Evolutionary conservation across 805 yeast genomes (phyloP).

Genomic region (Candida methanosorbosa): DNA sequence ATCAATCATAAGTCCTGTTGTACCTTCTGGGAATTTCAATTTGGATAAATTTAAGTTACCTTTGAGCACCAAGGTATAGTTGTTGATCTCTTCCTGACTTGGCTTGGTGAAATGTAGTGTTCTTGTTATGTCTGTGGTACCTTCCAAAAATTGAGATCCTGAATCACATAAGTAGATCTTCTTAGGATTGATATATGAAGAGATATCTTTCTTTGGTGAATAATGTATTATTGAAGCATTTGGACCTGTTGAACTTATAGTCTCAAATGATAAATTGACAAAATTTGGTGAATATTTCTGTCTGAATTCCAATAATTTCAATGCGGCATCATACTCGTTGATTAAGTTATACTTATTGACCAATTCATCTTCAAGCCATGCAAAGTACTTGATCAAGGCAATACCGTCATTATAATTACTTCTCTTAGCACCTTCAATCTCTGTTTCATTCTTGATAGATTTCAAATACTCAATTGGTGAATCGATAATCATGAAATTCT

Average conservation of each 20-base stretch:
- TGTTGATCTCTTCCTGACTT: slow-evolving; percentile 32
- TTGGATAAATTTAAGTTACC: slow-evolving; percentile 44
- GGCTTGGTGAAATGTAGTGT: slow-evolving; percentile 48
- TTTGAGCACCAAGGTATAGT: slow-evolving; percentile 50
- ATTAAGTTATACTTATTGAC: slow-evolving; percentile 34
- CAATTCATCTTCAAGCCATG: slow-evolving; percentile 50
- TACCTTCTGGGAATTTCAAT: slow-evolving; percentile 44
- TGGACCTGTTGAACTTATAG: slow-evolving; percentile 68
- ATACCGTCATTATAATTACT: slow-evolving; percentile 54
- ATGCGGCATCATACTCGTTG: slow-evolving; percentile 60
- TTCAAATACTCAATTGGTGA: slow-evolving; percentile 54
- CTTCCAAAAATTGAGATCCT: slow-evolving; percentile 54
- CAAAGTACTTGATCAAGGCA: slow-evolving; percentile 42
- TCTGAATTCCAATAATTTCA: slow-evolving; percentile 48
- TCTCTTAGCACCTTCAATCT: slow-evolving; percentile 38
- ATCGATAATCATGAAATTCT: slow-evolving; percentile 30
- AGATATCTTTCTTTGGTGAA: slow-evolving; percentile 39
- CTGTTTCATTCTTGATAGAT: slow-evolving; percentile 40
- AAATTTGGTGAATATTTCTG: slow-evolving; percentile 40
- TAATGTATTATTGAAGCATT: slow-evolving; percentile 77
- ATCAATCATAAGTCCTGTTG: slow-evolving; percentile 47
- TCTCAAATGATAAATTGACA: slow-evolving; percentile 61
- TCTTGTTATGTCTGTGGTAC: slow-evolving; percentile 59
- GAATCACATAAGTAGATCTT: slow-evolving; percentile 49
- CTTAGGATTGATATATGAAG: slow-evolving; percentile 41